Evolutionary conservation across 192 early-diverging fungal genomes (phyloP).

Genomic region (Chytriomyces hyalinus): DNA sequence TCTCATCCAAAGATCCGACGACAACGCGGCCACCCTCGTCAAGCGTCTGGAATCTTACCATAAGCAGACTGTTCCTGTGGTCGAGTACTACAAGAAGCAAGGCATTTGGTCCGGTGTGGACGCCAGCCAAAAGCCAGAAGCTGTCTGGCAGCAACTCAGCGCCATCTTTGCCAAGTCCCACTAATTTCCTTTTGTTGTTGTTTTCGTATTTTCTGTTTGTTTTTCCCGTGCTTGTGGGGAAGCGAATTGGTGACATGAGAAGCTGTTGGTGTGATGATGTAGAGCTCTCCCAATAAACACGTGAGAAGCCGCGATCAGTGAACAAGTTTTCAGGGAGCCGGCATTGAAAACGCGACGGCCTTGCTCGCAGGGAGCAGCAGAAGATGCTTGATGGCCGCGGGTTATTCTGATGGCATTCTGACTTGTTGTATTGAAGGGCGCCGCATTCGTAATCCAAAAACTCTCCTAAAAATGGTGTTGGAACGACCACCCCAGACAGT

Average conservation of each 20-base stretch:
- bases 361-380: background rate
- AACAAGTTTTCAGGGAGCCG: background rate
- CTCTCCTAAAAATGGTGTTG: too few relatives aligned
- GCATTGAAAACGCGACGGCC: background rate
- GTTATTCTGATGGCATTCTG: too few relatives aligned
- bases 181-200: slow-evolving; percentile 16
- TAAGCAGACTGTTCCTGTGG: slow-evolving; percentile 65
- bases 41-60: slow-evolving; percentile 86
- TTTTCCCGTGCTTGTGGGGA: background rate
- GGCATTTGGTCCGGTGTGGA: slow-evolving; percentile 93
- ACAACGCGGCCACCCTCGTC: slow-evolving; percentile 90
- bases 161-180: slow-evolving; percentile 80
- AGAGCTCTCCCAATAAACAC: background rate
- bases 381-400: too few relatives aligned
- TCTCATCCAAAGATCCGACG: slow-evolving; percentile 95
- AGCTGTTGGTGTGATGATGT: background rate
- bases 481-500: background rate
- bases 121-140: slow-evolving; percentile 84
- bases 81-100: slow-evolving; percentile 89
- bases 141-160: slow-evolving; percentile 87
- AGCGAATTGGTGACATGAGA: background rate
- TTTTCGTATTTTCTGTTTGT: background rate
- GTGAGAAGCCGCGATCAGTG: background rate
- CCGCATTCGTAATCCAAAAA: too few relatives aligned
- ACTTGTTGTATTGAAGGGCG: too few relatives aligned